Evolutionary conservation across 176 grass and related monocot species (phyloP).

Genomic region (Oryza nivara): DNA sequence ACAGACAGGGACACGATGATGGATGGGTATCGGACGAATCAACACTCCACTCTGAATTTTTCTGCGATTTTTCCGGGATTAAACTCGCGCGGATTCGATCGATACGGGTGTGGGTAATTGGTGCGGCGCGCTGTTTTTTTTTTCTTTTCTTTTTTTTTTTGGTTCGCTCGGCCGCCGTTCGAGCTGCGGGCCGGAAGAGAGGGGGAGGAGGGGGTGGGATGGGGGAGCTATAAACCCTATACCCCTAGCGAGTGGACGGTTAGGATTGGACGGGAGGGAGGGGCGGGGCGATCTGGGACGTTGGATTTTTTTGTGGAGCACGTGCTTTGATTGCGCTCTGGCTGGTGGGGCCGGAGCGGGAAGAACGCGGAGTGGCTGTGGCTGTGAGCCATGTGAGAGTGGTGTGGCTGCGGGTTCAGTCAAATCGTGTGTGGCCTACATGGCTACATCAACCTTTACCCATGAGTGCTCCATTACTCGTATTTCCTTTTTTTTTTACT

Average conservation of each 20-base stretch:
- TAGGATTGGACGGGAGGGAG: neutral
- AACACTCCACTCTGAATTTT: neutral
- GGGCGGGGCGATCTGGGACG: neutral
- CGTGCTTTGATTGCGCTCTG: neutral
- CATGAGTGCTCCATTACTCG: neutral
- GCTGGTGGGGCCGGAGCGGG: neutral
- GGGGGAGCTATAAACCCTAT: constrained; percentile 57
- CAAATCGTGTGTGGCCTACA: neutral
- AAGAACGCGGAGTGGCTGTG: neutral
- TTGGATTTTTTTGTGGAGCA: neutral
- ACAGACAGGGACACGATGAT: neutral
- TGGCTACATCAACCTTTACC: neutral
- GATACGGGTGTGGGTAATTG: constrained; percentile 25
- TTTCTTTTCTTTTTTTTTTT: neutral
- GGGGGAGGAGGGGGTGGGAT: neutral
- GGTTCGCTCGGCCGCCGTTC: constrained; percentile 48
- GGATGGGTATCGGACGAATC: neutral
- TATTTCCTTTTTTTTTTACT: neutral
- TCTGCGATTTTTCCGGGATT: neutral
- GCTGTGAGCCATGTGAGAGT: neutral
- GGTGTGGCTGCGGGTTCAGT: neutral
- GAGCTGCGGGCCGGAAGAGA: constrained; percentile 42
- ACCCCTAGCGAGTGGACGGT: constrained; percentile 36
- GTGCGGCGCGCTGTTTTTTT: constrained; percentile 7
- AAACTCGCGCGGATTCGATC: constrained; percentile 32